These are phyloP conservation scores for Pistacia integerrima DNA, from an alignment of 345 rosid genomes.

Conservation along the genomic window DNA sequence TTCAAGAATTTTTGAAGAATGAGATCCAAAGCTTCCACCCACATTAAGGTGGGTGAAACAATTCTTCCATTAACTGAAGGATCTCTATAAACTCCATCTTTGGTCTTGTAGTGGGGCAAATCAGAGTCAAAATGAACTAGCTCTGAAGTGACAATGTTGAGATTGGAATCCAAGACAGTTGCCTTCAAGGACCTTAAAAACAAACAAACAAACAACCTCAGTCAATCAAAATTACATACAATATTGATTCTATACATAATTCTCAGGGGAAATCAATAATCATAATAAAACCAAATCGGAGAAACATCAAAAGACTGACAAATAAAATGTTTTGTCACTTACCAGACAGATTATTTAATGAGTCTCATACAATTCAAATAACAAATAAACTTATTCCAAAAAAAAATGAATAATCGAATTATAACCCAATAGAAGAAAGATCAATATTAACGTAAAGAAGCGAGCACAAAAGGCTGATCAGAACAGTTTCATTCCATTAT, in stretches of 20 bases:
- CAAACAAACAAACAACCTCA: not conserved
- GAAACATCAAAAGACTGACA: not conserved
- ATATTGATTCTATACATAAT: conserved; percentile 12
- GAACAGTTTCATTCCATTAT: not conserved
- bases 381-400: not conserved
- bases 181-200: conserved; percentile 86
- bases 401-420: not conserved
- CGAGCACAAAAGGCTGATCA: not conserved
- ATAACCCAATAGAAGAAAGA: not conserved
- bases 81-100: conserved; percentile 85
- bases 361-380: not conserved
- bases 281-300: not conserved
- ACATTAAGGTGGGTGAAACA: conserved; percentile 95
- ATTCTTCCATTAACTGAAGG: conserved; percentile 62
- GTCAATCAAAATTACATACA: not conserved
- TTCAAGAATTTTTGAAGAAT: conserved; percentile 59
- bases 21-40: conserved; percentile 95
- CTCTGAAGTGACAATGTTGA: conserved; percentile 65
- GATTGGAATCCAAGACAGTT: conserved; percentile 73
- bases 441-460: not conserved
- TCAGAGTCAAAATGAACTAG: conserved; percentile 81
- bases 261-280: conserved; percentile 1
- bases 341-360: not conserved
- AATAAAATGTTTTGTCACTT: not conserved
- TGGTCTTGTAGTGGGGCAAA: conserved; percentile 74